Evolutionary conservation across 2,329 filamentous ascomycete species (phyloP).

Genomic region (Neocatenulostroma microsporum): DNA sequence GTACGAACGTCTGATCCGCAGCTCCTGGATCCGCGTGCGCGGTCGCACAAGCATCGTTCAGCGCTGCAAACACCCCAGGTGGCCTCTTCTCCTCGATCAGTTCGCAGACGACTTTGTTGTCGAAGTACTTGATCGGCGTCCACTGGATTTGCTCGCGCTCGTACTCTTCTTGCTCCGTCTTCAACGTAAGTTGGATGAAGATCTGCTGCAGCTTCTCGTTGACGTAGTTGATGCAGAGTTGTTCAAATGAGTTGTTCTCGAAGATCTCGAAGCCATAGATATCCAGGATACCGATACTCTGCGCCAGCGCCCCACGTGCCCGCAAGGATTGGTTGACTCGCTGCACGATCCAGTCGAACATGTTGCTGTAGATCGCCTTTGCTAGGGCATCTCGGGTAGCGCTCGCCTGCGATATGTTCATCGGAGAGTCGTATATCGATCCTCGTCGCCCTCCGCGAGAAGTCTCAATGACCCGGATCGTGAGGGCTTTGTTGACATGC

Average conservation of each 20-base stretch:
- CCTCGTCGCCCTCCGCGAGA: constrained; percentile 58
- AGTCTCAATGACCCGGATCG: constrained; percentile 74
- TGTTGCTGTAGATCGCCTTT: constrained; percentile 93
- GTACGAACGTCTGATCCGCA: constrained; percentile 92
- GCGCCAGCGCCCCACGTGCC: constrained; percentile 64
- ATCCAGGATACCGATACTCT: constrained; percentile 93
- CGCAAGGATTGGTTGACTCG: constrained; percentile 83
- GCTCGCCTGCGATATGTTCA: constrained; percentile 78
- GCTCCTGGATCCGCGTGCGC: constrained; percentile 91
- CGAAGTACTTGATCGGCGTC: constrained; percentile 99
- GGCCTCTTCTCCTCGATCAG: constrained; percentile 88
- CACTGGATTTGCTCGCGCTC: constrained; percentile 92
- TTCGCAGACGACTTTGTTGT: constrained; percentile 98
- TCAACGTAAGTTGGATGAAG: constrained; percentile 94
- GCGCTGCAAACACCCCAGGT: constrained; percentile 83
- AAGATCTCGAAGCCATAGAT: constrained; percentile 99
- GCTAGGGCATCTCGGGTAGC: constrained; percentile 85
- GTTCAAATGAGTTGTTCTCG: constrained; percentile 97
- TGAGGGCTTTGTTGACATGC: constrained; percentile 78
- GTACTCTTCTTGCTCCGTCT: constrained; percentile 97
- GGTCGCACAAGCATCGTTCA: constrained; percentile 98
- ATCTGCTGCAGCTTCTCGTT: constrained; percentile 99
- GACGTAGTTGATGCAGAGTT: constrained; percentile 99
- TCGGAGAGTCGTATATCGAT: constrained; percentile 63
- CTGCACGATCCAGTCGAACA: constrained; percentile 97